phyloP scores from a whole-genome alignment of 2,329 filamentous ascomycete species.

The Botryosphaeria agaves region DNA sequence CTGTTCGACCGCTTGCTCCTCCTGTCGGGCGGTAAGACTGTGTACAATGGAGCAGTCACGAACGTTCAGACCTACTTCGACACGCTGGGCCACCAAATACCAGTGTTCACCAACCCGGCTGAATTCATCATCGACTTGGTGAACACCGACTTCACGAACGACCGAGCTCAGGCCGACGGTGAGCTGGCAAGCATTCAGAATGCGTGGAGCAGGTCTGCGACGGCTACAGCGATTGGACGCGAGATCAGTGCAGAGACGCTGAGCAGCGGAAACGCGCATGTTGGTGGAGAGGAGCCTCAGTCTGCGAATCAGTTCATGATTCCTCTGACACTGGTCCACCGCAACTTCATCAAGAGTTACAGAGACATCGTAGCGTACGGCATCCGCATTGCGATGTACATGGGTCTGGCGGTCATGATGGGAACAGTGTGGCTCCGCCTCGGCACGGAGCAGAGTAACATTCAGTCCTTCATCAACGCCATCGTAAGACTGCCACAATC shows the following conservation, averaged over 20 bases:
- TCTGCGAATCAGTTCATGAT: conserved; percentile 32
- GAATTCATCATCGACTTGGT: conserved; percentile 66
- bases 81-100: conserved; percentile 42
- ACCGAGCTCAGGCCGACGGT: conserved; percentile 28
- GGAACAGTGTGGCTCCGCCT: conserved; percentile 75
- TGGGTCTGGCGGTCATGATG: conserved; percentile 68
- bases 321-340: conserved; percentile 51
- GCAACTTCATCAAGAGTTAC: conserved; percentile 68
- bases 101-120: conserved; percentile 57
- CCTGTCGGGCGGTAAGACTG: conserved; percentile 50
- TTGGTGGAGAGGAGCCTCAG: conserved; percentile 2
- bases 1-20: conserved; percentile 67
- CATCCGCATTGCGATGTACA: conserved; percentile 69
- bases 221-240: conserved; percentile 17
- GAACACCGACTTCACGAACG: conserved; percentile 54
- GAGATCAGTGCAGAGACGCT: conserved; percentile 12
- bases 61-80: conserved; percentile 47
- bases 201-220: conserved; percentile 35
- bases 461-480: conserved; percentile 68
- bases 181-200: conserved; percentile 36
- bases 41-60: conserved; percentile 52
- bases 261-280: conserved; percentile 15
- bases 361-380: conserved; percentile 73
- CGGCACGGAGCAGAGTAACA: conserved; percentile 47
- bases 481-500: conserved; percentile 29